Base-by-base conservation (phyloP, 352 stramenopile genomes). In the Hyphochytrium catenoides region DNA sequence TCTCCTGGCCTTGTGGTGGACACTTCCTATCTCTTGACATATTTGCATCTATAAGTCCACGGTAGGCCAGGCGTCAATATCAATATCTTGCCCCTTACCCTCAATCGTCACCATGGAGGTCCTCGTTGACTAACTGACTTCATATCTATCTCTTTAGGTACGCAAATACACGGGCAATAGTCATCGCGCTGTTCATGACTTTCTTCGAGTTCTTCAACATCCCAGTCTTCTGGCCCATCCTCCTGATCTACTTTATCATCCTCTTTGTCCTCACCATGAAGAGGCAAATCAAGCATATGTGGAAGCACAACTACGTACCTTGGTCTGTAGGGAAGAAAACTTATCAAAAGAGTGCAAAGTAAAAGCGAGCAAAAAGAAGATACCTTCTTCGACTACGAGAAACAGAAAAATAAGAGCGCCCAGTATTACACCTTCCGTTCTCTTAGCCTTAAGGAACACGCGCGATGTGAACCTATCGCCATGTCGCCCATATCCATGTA, bases 181-280 rank as follows among this genome's bases (percentile, higher is more conserved):
- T 78, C 19, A 83, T 88, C 16, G 82, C 74, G 28, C 67, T 97
- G 46, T 22, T 89, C 16, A 95, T 97, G 84, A 98, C 91, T 19
- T 93, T 98, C 43, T 96, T 95, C 61, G 74, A 62, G 26, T 60
- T 94, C 22, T 98, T 98, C 55, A 86, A 98, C 65, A 62, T 98
- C 31, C 91, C 88, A 0, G 90, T 97, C 4, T 98, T 97, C 59
- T 98, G 91, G 91, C 91, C 91, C 14, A 97, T 98, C 50, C 52
- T 98, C 40, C 57, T 98, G 19, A 64, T 98, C 43, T 98, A 98
- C 68, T 98, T 98, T 56, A 84, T 95, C 49, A 69, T 92, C 35
- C 67, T 98, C 12, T 96, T 98, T 51, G 78, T 92, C 57, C 71
- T 97, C 48, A 96, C 91, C 14, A 97, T 97, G 88, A 96, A 96